phyloP scores from a whole-genome alignment of 805 yeast species.

The Pichia heedii region DNA sequence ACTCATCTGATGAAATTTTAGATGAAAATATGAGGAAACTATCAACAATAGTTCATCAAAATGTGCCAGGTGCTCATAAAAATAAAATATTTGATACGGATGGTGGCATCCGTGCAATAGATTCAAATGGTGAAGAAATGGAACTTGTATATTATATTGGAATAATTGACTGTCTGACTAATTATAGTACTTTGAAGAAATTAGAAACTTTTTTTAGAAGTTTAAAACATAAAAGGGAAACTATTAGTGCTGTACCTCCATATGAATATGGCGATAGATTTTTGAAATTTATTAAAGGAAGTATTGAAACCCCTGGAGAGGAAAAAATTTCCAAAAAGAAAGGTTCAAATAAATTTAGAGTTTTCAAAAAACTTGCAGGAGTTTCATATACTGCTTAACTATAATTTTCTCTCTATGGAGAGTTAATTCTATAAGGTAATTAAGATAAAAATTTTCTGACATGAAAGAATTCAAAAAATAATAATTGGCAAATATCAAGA shows the following conservation, averaged over 20 bases:
- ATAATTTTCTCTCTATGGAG: too few relatives aligned
- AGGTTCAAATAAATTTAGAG: neutral
- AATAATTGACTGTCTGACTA: slow-evolving; percentile 87
- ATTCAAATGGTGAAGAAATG: slow-evolving; percentile 49
- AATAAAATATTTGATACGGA: slow-evolving; percentile 30
- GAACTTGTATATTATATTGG: slow-evolving; percentile 81
- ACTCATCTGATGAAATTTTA: slow-evolving; percentile 32
- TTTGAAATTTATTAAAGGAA: slow-evolving; percentile 46
- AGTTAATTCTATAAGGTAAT: too few relatives aligned
- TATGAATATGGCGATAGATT: slow-evolving; percentile 84
- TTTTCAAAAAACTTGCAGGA: neutral
- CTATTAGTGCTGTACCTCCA: slow-evolving; percentile 87
- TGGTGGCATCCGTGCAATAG: slow-evolving; percentile 77
- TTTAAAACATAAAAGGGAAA: slow-evolving; percentile 52
- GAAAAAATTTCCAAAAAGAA: neutral
- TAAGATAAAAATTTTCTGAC: too few relatives aligned
- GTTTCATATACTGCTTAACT: neutral
- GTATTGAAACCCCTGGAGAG: slow-evolving; percentile 9
- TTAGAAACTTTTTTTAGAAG: slow-evolving; percentile 83
- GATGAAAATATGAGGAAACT: slow-evolving; percentile 19
- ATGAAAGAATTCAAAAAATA: too few relatives aligned
- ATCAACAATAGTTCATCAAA: slow-evolving; percentile 17
- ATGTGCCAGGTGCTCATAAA: slow-evolving; percentile 4
- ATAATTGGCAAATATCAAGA: too few relatives aligned
- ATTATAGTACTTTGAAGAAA: slow-evolving; percentile 61